Conservation (phyloP, 192 early-diverging fungal genomes). For the Coemansia sp. region DNA sequence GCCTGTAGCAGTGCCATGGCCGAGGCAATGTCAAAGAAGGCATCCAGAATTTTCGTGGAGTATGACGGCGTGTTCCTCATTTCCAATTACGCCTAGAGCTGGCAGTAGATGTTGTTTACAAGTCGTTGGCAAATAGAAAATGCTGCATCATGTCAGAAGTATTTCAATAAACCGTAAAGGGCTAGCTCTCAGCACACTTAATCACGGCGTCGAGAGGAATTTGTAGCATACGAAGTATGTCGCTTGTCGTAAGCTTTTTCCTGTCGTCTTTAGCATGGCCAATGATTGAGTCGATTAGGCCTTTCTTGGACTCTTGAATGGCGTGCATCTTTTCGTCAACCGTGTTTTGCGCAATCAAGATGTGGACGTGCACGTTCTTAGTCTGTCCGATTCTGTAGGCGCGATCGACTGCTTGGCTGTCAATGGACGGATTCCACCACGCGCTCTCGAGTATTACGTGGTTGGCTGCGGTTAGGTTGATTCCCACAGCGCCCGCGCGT, state of each 20-base stretch:
- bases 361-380: slow-evolving; percentile 90
- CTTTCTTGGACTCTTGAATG: slow-evolving; percentile 24
- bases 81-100: background rate
- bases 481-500: slow-evolving; percentile 71
- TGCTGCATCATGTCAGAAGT: no score
- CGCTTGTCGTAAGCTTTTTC: background rate
- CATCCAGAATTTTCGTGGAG: background rate
- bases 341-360: slow-evolving; percentile 86
- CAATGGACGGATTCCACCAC: slow-evolving; percentile 94
- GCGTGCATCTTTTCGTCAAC: slow-evolving; percentile 73
- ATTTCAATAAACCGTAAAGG: background rate
- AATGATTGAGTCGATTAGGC: slow-evolving; percentile 20
- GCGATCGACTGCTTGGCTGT: slow-evolving; percentile 89
- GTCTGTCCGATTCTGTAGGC: slow-evolving; percentile 96
- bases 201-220: background rate
- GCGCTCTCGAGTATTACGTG: slow-evolving; percentile 77
- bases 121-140: no score
- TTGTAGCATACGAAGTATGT: background rate
- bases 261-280: background rate
- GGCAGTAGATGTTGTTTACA: background rate
- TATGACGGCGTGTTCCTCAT: background rate
- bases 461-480: slow-evolving; percentile 71
- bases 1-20: background rate
- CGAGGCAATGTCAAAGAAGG: background rate
- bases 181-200: no score